These are phyloP conservation scores for Trypanosoma scelopori DNA, from an alignment of 208 protist species.

Conservation along the genomic window DNA sequence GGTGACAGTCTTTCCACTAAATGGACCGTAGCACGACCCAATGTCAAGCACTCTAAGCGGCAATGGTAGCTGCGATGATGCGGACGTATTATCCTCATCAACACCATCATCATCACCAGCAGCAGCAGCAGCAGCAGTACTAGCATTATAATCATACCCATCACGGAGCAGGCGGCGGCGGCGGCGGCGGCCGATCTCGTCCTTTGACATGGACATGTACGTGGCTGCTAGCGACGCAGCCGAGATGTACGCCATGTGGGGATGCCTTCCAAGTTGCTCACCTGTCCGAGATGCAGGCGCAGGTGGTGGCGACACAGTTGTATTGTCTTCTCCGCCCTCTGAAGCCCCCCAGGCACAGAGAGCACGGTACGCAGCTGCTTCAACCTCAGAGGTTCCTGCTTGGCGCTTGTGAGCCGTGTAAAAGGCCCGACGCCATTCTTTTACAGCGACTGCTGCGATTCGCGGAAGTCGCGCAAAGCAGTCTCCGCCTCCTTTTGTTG, in stretches of 20 bases:
- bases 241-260: too few species aligned
- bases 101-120: background rate
- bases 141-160: background rate
- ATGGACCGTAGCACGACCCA: conserved; percentile 85
- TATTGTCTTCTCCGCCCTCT: background rate
- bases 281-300: too few species aligned
- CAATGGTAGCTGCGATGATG: conserved; percentile 12
- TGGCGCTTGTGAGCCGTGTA: conserved; percentile 48
- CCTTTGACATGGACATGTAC: conserved; percentile 17
- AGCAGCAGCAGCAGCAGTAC: background rate
- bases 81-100: background rate
- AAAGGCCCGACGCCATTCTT: conserved; percentile 55
- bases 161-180: too few species aligned
- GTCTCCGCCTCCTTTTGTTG: background rate
- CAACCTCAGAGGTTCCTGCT: conserved; percentile 53
- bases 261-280: too few species aligned
- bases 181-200: conserved; percentile 7
- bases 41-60: conserved; percentile 71
- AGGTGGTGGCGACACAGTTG: background rate
- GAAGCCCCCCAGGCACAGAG: background rate
- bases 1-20: conserved; percentile 33
- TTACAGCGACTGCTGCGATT: conserved; percentile 42
- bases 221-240: conserved; percentile 10
- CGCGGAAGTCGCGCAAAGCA: conserved; percentile 40
- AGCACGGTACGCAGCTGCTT: conserved; percentile 14